These are phyloP conservation scores for Cicer bijugum DNA, from an alignment of 306 rosid genomes.

Conservation along the genomic window DNA sequence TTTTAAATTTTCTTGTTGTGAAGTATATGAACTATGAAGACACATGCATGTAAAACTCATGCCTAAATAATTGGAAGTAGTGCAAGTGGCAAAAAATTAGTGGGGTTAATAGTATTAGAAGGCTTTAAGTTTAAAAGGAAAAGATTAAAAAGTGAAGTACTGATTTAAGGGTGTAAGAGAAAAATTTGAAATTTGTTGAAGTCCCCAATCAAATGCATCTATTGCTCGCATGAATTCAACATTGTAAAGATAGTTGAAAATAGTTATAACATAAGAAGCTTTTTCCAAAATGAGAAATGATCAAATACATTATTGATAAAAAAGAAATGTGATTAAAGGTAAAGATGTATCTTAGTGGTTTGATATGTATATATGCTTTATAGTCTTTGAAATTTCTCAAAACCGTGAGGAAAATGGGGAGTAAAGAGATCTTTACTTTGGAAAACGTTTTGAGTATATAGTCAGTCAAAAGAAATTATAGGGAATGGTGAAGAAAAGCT, in stretches of 20 bases:
- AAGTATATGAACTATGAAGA: neutral
- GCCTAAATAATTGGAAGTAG: conserved; percentile 42
- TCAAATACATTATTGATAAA: conserved; percentile 43
- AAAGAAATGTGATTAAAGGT: conserved; percentile 60
- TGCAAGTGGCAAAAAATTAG: conserved; percentile 49
- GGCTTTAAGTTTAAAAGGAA: conserved; percentile 34
- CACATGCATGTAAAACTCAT: conserved; percentile 11
- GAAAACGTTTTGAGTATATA: conserved; percentile 56
- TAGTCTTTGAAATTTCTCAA: conserved; percentile 42
- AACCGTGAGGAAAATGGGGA: conserved; percentile 53
- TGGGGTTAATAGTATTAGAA: conserved; percentile 22
- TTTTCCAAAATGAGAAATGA: conserved; percentile 44
- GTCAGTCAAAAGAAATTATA: conserved; percentile 83
- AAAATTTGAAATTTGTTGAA: conserved; percentile 37
- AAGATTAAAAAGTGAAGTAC: conserved; percentile 40
- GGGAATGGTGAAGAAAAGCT: conserved; percentile 61
- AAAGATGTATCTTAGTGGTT: conserved; percentile 47
- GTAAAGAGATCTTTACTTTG: conserved; percentile 62
- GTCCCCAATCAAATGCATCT: conserved; percentile 56
- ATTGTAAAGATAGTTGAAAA: conserved; percentile 47
- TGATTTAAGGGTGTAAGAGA: conserved; percentile 36
- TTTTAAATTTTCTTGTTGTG: neutral
- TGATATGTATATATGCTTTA: conserved; percentile 46
- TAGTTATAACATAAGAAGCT: conserved; percentile 1
- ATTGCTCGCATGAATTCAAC: conserved; percentile 40